phyloP scores from a whole-genome alignment of 2,329 filamentous ascomycete species.

The Monilinia vaccinii-corymbosi region DNA sequence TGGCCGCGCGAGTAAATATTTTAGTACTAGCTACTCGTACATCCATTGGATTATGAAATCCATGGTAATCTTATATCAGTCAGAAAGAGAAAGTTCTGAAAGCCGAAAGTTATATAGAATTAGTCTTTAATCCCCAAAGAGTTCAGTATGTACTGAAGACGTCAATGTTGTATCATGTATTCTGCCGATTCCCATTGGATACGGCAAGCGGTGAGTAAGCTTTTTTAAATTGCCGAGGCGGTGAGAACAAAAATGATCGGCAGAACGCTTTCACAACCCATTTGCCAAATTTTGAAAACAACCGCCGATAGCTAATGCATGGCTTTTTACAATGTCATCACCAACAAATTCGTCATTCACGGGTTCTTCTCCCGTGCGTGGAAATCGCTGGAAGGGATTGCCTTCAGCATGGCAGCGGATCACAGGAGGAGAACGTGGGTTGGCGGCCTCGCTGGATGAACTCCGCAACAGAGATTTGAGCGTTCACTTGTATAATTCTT shows the following conservation, averaged over 20 bases:
- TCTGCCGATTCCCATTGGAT: not conserved
- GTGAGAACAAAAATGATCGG: not conserved
- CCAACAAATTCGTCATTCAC: slow-evolving; percentile 1
- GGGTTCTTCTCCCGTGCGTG: slow-evolving; percentile 34
- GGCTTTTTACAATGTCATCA: slow-evolving; percentile 5
- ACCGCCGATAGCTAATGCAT: not conserved
- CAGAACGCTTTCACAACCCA: not conserved
- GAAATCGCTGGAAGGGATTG: slow-evolving; percentile 65
- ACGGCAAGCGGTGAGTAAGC: not conserved
- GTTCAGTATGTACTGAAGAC: too few relatives aligned
- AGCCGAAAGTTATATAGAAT: too few relatives aligned
- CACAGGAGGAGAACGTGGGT: slow-evolving; percentile 53
- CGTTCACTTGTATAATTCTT: slow-evolving; percentile 71
- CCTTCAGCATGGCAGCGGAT: slow-evolving; percentile 56
- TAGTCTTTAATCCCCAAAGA: too few relatives aligned
- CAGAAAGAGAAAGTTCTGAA: too few relatives aligned
- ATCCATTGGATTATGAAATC: too few relatives aligned
- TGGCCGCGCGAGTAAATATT: not conserved
- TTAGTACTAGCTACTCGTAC: too few relatives aligned
- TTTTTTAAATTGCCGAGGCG: not conserved
- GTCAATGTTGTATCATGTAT: not conserved
- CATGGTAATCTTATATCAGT: too few relatives aligned
- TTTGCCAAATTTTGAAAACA: not conserved
- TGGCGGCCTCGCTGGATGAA: slow-evolving; percentile 54
- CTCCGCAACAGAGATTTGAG: slow-evolving; percentile 58